Percentiles rank a stretch among this genome's conserved stretches.
These are phyloP conservation scores for Glebionis coronaria DNA, from an alignment of 129 eudicot genomes.

Conservation along the genomic window DNA sequence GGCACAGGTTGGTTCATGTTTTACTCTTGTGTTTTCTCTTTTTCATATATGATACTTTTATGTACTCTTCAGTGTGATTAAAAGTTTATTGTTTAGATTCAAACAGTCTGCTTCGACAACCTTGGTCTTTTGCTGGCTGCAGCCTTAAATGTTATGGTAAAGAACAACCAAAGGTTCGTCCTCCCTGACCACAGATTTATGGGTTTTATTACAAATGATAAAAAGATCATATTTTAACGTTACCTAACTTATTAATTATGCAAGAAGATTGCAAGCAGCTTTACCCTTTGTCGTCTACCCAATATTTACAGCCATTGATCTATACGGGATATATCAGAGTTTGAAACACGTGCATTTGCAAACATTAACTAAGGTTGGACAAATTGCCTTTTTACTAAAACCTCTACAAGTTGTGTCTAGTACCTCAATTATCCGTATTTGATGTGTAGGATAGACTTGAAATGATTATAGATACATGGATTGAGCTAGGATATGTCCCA, in stretches of 20 bases:
- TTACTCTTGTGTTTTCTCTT: background rate
- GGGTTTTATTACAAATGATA: background rate
- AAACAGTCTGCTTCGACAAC: slow-evolving; percentile 91
- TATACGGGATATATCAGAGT: slow-evolving; percentile 82
- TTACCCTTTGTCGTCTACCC: slow-evolving; percentile 85
- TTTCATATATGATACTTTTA: background rate
- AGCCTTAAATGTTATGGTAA: slow-evolving; percentile 52
- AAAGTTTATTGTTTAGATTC: slow-evolving; percentile 54
- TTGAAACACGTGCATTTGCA: slow-evolving; percentile 89
- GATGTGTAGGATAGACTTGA: slow-evolving; percentile 85
- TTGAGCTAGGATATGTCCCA: slow-evolving; percentile 57
- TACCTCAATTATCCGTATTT: slow-evolving; percentile 15
- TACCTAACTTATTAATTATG: slow-evolving; percentile 29
- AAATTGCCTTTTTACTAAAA: background rate
- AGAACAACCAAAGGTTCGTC: slow-evolving; percentile 67
- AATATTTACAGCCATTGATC: slow-evolving; percentile 77
- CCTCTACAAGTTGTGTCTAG: slow-evolving; percentile 7
- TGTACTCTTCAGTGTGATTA: background rate
- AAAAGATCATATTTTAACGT: slow-evolving; percentile 7
- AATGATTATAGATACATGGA: slow-evolving; percentile 67
- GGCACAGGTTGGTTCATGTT: slow-evolving; percentile 58
- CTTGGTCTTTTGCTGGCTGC: slow-evolving; percentile 95
- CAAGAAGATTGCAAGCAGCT: slow-evolving; percentile 77
- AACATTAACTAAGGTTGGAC: slow-evolving; percentile 84
- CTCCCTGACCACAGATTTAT: slow-evolving; percentile 10